Conservation (phyloP, 192 early-diverging fungal genomes). For the Linderina pennispora region DNA sequence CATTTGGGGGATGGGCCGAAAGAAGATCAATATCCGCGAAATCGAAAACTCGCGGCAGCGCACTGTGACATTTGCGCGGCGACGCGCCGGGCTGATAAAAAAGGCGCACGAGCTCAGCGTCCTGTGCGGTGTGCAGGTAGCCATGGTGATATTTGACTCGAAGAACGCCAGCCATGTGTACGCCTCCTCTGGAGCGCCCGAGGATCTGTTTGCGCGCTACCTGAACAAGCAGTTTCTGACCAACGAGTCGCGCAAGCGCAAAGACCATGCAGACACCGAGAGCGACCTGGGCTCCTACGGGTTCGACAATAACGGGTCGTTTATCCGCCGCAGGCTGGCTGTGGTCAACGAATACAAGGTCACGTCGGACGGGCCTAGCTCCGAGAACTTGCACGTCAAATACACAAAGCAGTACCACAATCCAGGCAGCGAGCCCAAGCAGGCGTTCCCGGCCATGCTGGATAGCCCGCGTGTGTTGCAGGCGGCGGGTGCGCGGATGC, state of each 20-base stretch:
- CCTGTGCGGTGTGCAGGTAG: conserved; percentile 44
- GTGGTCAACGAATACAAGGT: conserved; percentile 49
- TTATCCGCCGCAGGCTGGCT: conserved; percentile 35
- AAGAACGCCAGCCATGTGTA: conserved; percentile 50
- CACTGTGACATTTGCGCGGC: conserved; percentile 46
- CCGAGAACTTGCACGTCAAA: conserved; percentile 41
- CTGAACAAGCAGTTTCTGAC: conserved; percentile 50
- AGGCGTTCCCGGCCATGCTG: too few species aligned
- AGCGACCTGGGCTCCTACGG: conserved; percentile 22
- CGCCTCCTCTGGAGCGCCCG: conserved; percentile 29
- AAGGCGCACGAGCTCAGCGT: conserved; percentile 50
- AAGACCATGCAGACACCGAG: conserved; percentile 9
- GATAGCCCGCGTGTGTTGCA: too few species aligned
- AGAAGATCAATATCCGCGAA: conserved; percentile 46
- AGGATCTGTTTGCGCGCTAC: conserved; percentile 36
- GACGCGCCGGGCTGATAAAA: conserved; percentile 47
- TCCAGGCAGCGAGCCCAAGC: conserved; percentile 9
- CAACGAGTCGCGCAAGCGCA: conserved; percentile 47
- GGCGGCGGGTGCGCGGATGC: too few species aligned
- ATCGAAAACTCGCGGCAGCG: conserved; percentile 47
- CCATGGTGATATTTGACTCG: conserved; percentile 45
- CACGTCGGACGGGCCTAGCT: conserved; percentile 24
- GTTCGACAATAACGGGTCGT: conserved; percentile 31
- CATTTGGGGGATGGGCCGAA: conserved; percentile 34
- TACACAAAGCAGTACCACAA: conserved; percentile 47